phyloP scores from a whole-genome alignment of 495 filamentous ascomycete species.

The Penicillium tannophilum region DNA sequence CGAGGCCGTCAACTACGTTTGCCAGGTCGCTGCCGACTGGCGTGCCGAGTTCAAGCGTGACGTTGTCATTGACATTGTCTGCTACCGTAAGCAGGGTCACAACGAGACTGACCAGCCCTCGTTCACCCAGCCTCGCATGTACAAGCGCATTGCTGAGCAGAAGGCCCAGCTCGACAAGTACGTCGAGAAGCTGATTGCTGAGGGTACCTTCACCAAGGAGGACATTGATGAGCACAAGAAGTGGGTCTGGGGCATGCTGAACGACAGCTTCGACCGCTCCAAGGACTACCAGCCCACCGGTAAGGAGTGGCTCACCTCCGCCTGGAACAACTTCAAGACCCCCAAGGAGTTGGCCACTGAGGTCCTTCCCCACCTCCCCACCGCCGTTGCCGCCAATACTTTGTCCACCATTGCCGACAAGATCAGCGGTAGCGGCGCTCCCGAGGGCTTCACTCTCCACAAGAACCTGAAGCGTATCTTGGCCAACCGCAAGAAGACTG shows the following conservation, averaged over 20 bases:
- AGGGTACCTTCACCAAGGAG: slow-evolving; percentile 93
- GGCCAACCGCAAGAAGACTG: slow-evolving; percentile 83
- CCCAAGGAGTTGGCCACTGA: slow-evolving; percentile 96
- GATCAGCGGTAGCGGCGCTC: slow-evolving; percentile 67
- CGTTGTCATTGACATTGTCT: slow-evolving; percentile 96
- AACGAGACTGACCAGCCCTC: slow-evolving; percentile 99
- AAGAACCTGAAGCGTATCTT: slow-evolving; percentile 97
- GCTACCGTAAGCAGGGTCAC: slow-evolving; percentile 98
- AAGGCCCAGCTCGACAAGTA: slow-evolving; percentile 83
- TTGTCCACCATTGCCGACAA: slow-evolving; percentile 78
- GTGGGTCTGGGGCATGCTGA: slow-evolving; percentile 99
- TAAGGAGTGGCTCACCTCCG: slow-evolving; percentile 97
- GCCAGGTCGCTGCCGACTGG: slow-evolving; percentile 95
- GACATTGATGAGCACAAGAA: slow-evolving; percentile 99
- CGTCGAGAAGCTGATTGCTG: slow-evolving; percentile 80
- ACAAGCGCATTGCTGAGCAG: slow-evolving; percentile 89
- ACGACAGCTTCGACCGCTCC: slow-evolving; percentile 93
- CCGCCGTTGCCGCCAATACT: slow-evolving; percentile 68
- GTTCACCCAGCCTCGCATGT: slow-evolving; percentile 99
- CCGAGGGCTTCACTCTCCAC: slow-evolving; percentile 86
- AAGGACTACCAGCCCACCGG: slow-evolving; percentile 96
- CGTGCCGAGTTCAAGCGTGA: slow-evolving; percentile 97
- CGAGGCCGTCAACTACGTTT: slow-evolving; percentile 97
- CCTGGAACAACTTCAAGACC: slow-evolving; percentile 99
- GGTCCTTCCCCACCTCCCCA: slow-evolving; percentile 89